phyloP scores from a whole-genome alignment of 805 yeast genomes.

The Barnettozyma salicaria region DNA sequence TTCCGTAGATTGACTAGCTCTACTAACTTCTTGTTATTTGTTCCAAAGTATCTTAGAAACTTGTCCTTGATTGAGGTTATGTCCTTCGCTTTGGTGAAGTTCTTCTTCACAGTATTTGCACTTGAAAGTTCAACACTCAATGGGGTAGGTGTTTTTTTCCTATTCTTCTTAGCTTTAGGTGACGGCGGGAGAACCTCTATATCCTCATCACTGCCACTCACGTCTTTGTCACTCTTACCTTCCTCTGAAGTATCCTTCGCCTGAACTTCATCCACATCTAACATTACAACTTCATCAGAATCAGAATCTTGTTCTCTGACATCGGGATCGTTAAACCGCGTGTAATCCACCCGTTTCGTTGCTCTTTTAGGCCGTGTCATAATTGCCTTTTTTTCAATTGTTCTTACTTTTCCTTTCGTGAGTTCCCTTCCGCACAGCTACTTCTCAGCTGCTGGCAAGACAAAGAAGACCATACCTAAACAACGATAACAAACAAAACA shows the following conservation, averaged over 20 bases:
- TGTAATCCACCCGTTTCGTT: constrained; percentile 10
- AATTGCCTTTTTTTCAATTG: neutral
- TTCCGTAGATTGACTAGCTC: constrained; percentile 39
- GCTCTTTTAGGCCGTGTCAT: constrained; percentile 9
- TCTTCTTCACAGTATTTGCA: constrained; percentile 11
- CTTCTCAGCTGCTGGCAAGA: too few relatives aligned
- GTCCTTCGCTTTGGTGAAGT: constrained; percentile 19
- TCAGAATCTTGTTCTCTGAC: constrained; percentile 1
- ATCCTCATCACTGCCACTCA: neutral
- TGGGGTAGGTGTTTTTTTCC: neutral
- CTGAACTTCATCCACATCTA: constrained; percentile 7
- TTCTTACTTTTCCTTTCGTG: neutral
- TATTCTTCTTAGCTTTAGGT: constrained; percentile 4
- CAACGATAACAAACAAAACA: too few relatives aligned
- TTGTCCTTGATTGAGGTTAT: constrained; percentile 38
- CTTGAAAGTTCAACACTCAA: constrained; percentile 4
- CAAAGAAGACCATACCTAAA: too few relatives aligned
- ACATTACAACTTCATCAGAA: constrained; percentile 5
- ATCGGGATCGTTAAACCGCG: constrained; percentile 8
- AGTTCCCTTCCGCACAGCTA: too few relatives aligned
- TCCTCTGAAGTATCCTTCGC: too few relatives aligned
- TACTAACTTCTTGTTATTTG: constrained; percentile 37
- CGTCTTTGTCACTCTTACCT: too few relatives aligned
- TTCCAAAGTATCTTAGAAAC: constrained; percentile 43
- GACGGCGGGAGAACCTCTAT: neutral